Conservation (phyloP, 2,329 filamentous ascomycete species). For the Pseudogymnoascus verrucosus region DNA sequence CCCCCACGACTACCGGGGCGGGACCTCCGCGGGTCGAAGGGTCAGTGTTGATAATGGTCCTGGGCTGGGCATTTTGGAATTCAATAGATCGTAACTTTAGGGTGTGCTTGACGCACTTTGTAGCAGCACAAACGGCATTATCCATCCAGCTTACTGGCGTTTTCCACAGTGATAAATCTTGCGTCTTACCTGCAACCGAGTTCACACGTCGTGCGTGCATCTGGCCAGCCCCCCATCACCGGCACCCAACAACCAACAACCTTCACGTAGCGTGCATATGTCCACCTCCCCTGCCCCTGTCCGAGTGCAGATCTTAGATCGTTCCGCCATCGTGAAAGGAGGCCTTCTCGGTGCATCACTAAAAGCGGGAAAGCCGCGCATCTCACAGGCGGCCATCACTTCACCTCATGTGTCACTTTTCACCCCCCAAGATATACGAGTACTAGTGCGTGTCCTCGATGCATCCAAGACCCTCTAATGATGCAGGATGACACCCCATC, state of each 20-base stretch:
- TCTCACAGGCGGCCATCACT: not conserved
- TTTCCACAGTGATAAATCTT: not conserved
- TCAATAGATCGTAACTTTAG: constrained; percentile 2
- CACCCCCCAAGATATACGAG: not conserved
- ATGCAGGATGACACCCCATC: not conserved
- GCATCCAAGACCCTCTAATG: not conserved
- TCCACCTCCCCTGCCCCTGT: not conserved
- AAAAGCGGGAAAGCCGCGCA: not conserved
- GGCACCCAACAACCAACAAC: not conserved
- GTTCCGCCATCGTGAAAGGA: not conserved
- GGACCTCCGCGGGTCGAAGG: not conserved
- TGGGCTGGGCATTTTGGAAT: not conserved
- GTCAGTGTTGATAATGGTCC: constrained; percentile 7
- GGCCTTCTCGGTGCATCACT: not conserved
- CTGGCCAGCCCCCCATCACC: not conserved
- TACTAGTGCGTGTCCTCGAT: not conserved
- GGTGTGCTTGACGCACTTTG: not conserved
- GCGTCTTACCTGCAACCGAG: not conserved
- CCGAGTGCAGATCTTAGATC: not conserved
- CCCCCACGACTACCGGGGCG: not conserved
- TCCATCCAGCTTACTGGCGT: not conserved
- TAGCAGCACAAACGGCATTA: not conserved
- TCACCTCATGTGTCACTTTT: not conserved
- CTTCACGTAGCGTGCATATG: constrained; percentile 2
- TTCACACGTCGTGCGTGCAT: not conserved